These are phyloP conservation scores for Telopea speciosissima DNA, from an alignment of 177 flowering plant species.

Conservation along the genomic window DNA sequence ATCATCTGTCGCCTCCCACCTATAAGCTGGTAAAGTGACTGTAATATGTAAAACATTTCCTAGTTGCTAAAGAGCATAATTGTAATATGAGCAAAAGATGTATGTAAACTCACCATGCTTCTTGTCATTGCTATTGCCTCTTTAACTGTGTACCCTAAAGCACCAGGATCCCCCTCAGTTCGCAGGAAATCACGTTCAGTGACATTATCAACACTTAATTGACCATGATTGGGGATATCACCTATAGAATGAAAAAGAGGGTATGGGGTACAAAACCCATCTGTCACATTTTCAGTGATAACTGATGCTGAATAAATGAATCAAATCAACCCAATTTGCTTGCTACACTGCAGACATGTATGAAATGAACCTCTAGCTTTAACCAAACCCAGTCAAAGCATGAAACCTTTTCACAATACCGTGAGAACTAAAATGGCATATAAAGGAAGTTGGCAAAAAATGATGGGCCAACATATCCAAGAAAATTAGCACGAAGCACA, in stretches of 20 bases:
- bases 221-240: constrained; percentile 15
- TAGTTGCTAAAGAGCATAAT: neutral
- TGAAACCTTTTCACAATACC: neutral
- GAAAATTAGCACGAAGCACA: neutral
- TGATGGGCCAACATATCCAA: neutral
- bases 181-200: constrained; percentile 74
- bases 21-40: neutral
- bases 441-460: neutral
- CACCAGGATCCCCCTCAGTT: constrained; percentile 95
- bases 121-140: constrained; percentile 78
- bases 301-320: neutral
- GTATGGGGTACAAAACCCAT: neutral
- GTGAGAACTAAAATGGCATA: neutral
- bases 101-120: constrained; percentile 63
- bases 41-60: neutral
- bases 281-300: neutral
- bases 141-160: constrained; percentile 83
- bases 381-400: neutral
- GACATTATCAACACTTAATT: constrained; percentile 40
- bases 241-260: constrained; percentile 28
- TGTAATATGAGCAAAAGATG: neutral
- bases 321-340: neutral
- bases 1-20: neutral
- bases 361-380: neutral
- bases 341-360: neutral